Evolutionary conservation across 2,329 filamentous ascomycete species (phyloP).

Genomic region (Aaosphaeria arxii): DNA sequence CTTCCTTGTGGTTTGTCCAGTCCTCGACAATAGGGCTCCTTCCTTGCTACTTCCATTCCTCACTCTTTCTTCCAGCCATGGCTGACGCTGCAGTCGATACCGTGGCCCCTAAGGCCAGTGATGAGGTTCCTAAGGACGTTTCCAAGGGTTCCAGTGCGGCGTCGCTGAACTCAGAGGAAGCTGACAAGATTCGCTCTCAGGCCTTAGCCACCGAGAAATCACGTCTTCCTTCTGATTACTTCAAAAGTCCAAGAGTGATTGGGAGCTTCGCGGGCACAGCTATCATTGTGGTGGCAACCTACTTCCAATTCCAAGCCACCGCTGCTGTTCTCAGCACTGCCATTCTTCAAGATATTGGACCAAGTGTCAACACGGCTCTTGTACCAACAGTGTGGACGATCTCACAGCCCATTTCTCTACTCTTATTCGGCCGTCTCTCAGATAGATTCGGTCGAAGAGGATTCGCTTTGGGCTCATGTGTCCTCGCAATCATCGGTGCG

Average conservation of each 20-base stretch:
- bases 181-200: background rate
- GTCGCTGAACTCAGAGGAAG: background rate
- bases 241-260: conserved; percentile 7
- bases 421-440: conserved; percentile 10
- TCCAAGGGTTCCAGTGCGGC: background rate
- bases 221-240: conserved; percentile 3
- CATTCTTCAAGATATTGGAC: background rate
- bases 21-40: no score
- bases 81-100: no score
- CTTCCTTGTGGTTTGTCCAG: no score
- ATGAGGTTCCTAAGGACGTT: no score
- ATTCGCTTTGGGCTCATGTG: conserved; percentile 7
- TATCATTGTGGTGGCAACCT: conserved; percentile 11
- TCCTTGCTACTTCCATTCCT: no score
- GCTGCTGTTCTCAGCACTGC: background rate
- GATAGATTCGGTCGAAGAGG: conserved; percentile 10
- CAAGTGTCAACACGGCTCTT: background rate
- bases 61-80: no score
- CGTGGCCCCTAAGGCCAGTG: no score
- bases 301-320: conserved; percentile 12
- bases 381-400: conserved; percentile 7
- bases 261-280: conserved; percentile 12
- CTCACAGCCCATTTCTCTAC: conserved; percentile 8
- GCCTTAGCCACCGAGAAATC: background rate
- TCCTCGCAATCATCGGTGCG: conserved; percentile 13